Percentiles rank a stretch among this genome's conserved stretches.
phyloP scores from a whole-genome alignment of 768 basidiomycete genomes.

The Sporobolomyces roseus region DNA sequence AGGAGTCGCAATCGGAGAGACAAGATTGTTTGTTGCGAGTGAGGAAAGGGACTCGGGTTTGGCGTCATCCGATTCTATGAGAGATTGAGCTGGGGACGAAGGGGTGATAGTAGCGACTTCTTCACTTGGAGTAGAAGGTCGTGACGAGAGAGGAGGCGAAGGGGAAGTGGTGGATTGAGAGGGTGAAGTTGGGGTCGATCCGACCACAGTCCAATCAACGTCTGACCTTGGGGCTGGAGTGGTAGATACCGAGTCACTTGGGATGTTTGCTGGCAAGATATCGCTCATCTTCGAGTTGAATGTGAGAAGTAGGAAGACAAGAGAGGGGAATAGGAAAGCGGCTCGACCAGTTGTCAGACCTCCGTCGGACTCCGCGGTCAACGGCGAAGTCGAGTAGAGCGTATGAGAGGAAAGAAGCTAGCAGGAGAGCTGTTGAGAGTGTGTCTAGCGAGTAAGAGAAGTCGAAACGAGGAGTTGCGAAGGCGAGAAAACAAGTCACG shows the following conservation, averaged over 20 bases:
- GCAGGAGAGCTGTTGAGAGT: too few relatives aligned
- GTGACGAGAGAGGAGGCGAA: not conserved
- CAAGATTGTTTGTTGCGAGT: not conserved
- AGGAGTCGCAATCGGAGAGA: constrained; percentile 4
- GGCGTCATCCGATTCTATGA: not conserved
- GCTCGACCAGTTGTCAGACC: too few relatives aligned
- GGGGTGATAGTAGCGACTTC: not conserved
- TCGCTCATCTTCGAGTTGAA: too few relatives aligned
- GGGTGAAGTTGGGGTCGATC: not conserved
- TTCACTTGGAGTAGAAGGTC: not conserved
- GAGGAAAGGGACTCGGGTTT: not conserved
- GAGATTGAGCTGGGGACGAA: not conserved
- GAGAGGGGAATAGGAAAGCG: too few relatives aligned
- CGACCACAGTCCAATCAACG: not conserved
- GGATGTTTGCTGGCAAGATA: too few relatives aligned
- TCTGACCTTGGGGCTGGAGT: not conserved
- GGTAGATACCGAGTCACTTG: not conserved
- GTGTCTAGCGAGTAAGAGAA: too few relatives aligned
- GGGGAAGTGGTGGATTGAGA: not conserved
- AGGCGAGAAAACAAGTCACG: too few relatives aligned
- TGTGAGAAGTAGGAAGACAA: too few relatives aligned
- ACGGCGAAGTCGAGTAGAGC: too few relatives aligned
- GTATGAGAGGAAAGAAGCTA: too few relatives aligned
- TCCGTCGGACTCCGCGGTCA: too few relatives aligned
- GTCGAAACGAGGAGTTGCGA: too few relatives aligned